Evolutionary conservation across 2,329 filamentous ascomycete genomes (phyloP).

Genomic region (Sporothrix mexicana): DNA sequence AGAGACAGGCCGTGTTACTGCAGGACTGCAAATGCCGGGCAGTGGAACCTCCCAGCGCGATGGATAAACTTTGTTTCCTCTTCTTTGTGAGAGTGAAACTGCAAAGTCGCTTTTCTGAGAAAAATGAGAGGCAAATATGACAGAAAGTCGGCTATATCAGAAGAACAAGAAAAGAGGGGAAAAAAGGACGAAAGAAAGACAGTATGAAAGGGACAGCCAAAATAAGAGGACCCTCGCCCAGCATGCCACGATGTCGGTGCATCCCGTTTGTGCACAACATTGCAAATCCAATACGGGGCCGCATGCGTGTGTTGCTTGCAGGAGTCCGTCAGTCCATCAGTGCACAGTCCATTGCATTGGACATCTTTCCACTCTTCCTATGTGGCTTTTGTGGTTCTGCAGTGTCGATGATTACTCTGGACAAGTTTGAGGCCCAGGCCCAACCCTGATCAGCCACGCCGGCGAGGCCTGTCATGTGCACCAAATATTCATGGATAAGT

Average conservation of each 20-base stretch:
- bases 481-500: not conserved
- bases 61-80: constrained; percentile 22
- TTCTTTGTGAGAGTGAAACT: not conserved
- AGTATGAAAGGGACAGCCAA: not conserved
- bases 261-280: constrained; percentile 4
- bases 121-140: not conserved
- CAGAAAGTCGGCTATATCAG: not conserved
- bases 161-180: not conserved
- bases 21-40: constrained; percentile 24
- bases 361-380: not conserved
- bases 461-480: not conserved
- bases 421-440: not conserved
- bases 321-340: not conserved
- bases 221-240: not conserved
- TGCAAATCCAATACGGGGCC: not conserved
- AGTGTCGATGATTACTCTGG: not conserved
- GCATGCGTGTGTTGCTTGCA: constrained; percentile 10
- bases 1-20: constrained; percentile 8
- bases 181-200: not conserved
- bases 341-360: not conserved
- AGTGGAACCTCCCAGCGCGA: constrained; percentile 26
- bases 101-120: not conserved
- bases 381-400: constrained; percentile 4
- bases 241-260: constrained; percentile 3
- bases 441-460: not conserved